Evolutionary conservation across 805 yeast genomes (phyloP).

Genomic region (Schwanniomyces polymorphus): DNA sequence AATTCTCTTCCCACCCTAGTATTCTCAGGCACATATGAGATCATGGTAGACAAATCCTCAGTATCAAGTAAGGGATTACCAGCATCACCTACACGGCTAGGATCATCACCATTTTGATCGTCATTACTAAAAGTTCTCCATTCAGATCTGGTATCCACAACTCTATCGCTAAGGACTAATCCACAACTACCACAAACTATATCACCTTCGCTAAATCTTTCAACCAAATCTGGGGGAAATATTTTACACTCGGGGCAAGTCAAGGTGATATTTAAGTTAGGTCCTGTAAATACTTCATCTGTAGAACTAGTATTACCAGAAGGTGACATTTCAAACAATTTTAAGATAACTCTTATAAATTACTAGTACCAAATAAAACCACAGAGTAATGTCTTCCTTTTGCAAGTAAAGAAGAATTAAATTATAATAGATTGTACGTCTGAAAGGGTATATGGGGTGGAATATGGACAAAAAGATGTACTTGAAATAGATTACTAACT

Average conservation of each 20-base stretch:
- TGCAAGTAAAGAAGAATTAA: background rate
- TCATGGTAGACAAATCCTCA: constrained; percentile 88
- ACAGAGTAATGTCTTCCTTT: background rate
- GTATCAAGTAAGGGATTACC: constrained; percentile 89
- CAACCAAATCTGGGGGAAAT: constrained; percentile 92
- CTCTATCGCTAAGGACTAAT: constrained; percentile 83
- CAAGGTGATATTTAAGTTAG: constrained; percentile 82
- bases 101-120: constrained; percentile 97
- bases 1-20: constrained; percentile 85
- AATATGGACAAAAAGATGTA: background rate
- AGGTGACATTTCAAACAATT: constrained; percentile 1
- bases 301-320: constrained; percentile 6
- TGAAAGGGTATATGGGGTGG: background rate
- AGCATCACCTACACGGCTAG: constrained; percentile 99
- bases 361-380: background rate
- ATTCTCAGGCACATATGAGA: constrained; percentile 84
- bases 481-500: background rate
- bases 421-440: background rate
- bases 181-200: constrained; percentile 99
- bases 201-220: constrained; percentile 95
- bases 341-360: background rate
- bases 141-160: constrained; percentile 94
- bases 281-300: constrained; percentile 52
- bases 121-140: constrained; percentile 99
- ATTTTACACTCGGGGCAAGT: constrained; percentile 96